These are phyloP conservation scores for Cordyceps pruinosa DNA, from an alignment of 2,329 filamentous ascomycete species.

Conservation along the genomic window DNA sequence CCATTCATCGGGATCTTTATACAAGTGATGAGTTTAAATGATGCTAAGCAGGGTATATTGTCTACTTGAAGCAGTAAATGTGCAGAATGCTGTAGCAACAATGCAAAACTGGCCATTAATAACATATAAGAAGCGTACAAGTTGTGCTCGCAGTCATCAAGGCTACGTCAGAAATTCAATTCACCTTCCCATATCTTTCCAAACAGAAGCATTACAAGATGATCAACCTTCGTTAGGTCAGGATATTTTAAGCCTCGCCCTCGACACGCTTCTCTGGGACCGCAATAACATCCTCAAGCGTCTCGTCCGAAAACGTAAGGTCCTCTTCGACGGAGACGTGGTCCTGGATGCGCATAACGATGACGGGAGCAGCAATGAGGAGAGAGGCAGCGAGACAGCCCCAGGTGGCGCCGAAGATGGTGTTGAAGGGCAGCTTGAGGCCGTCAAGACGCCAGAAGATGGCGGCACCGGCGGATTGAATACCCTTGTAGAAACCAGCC, in stretches of 20 bases:
- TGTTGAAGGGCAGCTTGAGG: slow-evolving; percentile 55
- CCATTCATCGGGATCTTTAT: no score
- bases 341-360: slow-evolving; percentile 73
- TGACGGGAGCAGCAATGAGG: slow-evolving; percentile 69
- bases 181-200: neutral
- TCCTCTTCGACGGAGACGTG: slow-evolving; percentile 77
- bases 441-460: slow-evolving; percentile 68
- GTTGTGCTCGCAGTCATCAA: neutral
- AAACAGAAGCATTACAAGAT: neutral
- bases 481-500: slow-evolving; percentile 77
- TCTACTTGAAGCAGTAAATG: slow-evolving; percentile 12
- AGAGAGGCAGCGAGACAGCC: slow-evolving; percentile 67
- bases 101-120: slow-evolving; percentile 5
- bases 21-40: neutral
- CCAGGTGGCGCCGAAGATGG: slow-evolving; percentile 67
- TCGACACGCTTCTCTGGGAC: neutral
- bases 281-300: slow-evolving; percentile 57
- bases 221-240: neutral
- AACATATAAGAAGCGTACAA: slow-evolving; percentile 7
- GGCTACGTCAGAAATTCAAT: slow-evolving; percentile 6
- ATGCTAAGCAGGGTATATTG: slow-evolving; percentile 14
- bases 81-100: slow-evolving; percentile 7
- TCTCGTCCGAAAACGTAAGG: slow-evolving; percentile 79
- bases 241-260: neutral
- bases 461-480: slow-evolving; percentile 80